Conservation (phyloP, 352 stramenopile species). For the Pythium chondricola region DNA sequence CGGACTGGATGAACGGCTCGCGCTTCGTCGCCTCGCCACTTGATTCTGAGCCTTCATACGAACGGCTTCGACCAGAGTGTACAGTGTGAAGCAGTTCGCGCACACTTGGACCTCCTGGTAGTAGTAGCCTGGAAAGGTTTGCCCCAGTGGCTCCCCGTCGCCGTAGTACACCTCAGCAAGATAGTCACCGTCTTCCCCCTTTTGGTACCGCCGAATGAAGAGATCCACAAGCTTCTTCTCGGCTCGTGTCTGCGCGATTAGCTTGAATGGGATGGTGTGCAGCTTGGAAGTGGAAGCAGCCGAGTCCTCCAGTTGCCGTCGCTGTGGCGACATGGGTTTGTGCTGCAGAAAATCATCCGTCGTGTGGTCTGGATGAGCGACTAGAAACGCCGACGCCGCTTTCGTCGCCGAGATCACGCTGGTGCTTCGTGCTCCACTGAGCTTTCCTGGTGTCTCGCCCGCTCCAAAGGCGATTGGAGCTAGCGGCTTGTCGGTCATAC, state of each 20-base stretch:
- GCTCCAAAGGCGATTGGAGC: not conserved
- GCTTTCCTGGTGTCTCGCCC: not conserved
- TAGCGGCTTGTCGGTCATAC: constrained; percentile 15
- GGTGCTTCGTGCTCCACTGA: constrained; percentile 25
- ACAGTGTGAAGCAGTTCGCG: constrained; percentile 72
- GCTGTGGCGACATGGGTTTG: constrained; percentile 33
- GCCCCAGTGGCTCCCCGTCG: constrained; percentile 62
- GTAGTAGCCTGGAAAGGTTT: constrained; percentile 77
- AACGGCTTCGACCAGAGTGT: constrained; percentile 68
- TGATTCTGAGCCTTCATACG: constrained; percentile 58
- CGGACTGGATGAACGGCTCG: too few relatives aligned
- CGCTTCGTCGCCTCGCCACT: constrained; percentile 14
- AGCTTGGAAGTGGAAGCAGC: constrained; percentile 3
- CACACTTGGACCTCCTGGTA: constrained; percentile 81
- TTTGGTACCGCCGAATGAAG: constrained; percentile 71
- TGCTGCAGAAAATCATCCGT: constrained; percentile 10
- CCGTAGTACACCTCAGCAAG: constrained; percentile 69
- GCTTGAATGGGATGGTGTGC: constrained; percentile 74
- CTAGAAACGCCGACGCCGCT: constrained; percentile 49
- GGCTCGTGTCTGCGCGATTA: constrained; percentile 67
- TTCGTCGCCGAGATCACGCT: constrained; percentile 45
- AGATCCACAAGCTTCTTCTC: constrained; percentile 78
- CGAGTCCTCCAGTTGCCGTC: constrained; percentile 21
- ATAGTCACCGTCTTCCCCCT: constrained; percentile 70
- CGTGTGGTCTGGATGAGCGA: constrained; percentile 27